phyloP scores from a whole-genome alignment of 306 rosid species.

The Boehmeria nivea region DNA sequence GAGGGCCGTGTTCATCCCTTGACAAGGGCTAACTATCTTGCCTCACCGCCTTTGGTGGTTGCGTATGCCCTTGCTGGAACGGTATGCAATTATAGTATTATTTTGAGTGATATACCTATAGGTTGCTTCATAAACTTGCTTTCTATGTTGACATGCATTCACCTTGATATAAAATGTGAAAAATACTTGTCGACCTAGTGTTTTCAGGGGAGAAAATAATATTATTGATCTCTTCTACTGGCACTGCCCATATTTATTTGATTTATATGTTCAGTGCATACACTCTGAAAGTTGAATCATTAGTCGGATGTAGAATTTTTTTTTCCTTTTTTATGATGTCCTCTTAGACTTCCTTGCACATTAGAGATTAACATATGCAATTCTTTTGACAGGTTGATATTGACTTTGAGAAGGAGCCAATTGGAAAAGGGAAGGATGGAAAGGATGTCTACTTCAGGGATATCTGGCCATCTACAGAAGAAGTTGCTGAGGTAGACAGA shows the following conservation, averaged over 20 bases:
- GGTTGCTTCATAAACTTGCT: neutral
- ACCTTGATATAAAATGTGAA: too few species aligned
- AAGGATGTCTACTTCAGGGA: constrained; percentile 66
- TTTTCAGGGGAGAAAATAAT: too few species aligned
- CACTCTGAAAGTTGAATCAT: too few species aligned
- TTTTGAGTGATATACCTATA: too few species aligned
- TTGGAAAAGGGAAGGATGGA: constrained; percentile 80
- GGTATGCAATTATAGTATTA: constrained; percentile 44
- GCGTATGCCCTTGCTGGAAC: constrained; percentile 98
- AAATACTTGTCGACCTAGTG: too few species aligned
- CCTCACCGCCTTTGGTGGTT: constrained; percentile 98
- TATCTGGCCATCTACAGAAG: constrained; percentile 89
- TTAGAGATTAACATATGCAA: neutral
- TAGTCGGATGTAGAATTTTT: too few species aligned
- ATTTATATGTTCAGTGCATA: too few species aligned
- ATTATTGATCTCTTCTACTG: too few species aligned
- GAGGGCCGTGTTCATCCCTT: constrained; percentile 98
- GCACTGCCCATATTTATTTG: too few species aligned
- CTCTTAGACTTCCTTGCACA: constrained; percentile 52
- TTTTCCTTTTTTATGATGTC: neutral
- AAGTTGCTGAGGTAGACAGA: constrained; percentile 53
- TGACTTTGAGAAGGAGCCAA: constrained; percentile 72
- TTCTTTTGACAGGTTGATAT: constrained; percentile 67
- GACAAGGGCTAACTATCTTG: constrained; percentile 96
- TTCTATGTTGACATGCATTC: too few species aligned